Percentiles rank a stretch among this genome's conserved stretches.
phyloP scores from a whole-genome alignment of 805 yeast species.

The Lachancea waltii region DNA sequence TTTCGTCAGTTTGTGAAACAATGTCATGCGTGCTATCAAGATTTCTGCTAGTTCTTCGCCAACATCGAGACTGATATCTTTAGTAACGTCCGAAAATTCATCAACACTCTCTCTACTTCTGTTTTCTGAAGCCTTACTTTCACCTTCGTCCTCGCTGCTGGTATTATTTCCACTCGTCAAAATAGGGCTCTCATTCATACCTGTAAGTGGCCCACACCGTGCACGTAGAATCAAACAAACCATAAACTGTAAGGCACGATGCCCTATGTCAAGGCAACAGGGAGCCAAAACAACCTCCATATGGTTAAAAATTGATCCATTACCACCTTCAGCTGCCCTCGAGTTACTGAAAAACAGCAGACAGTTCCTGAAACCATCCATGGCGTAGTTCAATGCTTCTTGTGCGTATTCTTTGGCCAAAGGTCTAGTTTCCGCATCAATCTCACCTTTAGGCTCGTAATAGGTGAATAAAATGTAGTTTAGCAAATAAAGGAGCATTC shows the following conservation, averaged over 20 bases:
- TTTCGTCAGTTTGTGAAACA: constrained; percentile 37
- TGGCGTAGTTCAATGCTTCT: constrained; percentile 37
- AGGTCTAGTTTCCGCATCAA: constrained; percentile 30
- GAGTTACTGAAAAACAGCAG: constrained; percentile 36
- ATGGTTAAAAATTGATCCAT: constrained; percentile 30
- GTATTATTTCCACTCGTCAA: constrained; percentile 13
- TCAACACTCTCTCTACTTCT: constrained; percentile 23
- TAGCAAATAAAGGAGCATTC: constrained; percentile 44
- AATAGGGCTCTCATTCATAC: constrained; percentile 28
- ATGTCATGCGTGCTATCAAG: constrained; percentile 37
- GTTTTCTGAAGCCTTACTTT: constrained; percentile 10
- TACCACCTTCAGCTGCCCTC: constrained; percentile 32
- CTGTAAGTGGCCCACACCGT: constrained; percentile 39
- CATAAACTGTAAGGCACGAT: constrained; percentile 50
- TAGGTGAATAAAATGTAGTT: constrained; percentile 44
- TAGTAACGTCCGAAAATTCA: constrained; percentile 25
- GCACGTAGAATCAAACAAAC: constrained; percentile 49
- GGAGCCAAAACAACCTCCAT: constrained; percentile 45
- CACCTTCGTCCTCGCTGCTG: constrained; percentile 25
- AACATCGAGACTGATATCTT: constrained; percentile 32
- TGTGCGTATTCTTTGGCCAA: constrained; percentile 38
- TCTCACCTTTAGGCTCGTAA: constrained; percentile 38
- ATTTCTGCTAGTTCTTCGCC: constrained; percentile 35
- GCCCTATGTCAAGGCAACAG: constrained; percentile 45
- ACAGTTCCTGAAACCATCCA: constrained; percentile 40